These are phyloP conservation scores for Clitopilus passeckerianus DNA, from an alignment of 768 basidiomycete species.

Conservation along the genomic window DNA sequence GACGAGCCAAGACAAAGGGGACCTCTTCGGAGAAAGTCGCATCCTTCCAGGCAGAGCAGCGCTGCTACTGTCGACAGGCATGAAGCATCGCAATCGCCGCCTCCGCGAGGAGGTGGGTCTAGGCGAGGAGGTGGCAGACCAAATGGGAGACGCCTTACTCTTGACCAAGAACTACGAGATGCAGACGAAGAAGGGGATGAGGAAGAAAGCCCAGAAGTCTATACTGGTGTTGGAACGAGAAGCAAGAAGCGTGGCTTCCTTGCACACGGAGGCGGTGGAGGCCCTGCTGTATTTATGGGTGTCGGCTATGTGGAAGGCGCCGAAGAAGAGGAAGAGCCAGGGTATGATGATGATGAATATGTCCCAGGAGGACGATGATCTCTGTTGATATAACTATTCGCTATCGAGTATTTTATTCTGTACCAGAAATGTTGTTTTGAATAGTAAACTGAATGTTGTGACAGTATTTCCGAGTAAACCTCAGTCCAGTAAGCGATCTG, in stretches of 20 bases:
- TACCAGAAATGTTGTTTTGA: not conserved
- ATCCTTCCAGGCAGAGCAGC: not conserved
- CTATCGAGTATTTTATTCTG: not conserved
- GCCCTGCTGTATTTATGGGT: constrained; percentile 66
- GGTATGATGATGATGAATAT: constrained; percentile 9
- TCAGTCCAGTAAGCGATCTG: not conserved
- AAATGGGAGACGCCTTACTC: constrained; percentile 37
- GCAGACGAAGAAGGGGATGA: constrained; percentile 33
- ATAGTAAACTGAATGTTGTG: not conserved
- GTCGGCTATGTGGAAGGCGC: constrained; percentile 62
- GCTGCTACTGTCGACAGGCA: not conserved
- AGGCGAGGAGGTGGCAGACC: not conserved
- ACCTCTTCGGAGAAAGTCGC: not conserved
- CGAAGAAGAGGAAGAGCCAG: constrained; percentile 23
- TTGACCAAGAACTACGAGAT: constrained; percentile 57
- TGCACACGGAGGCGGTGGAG: constrained; percentile 72
- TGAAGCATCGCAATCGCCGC: not conserved
- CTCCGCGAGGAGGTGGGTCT: not conserved
- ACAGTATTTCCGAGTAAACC: not conserved
- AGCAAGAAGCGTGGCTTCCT: constrained; percentile 57
- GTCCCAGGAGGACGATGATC: constrained; percentile 3
- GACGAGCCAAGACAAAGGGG: not conserved
- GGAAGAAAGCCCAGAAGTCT: constrained; percentile 40
- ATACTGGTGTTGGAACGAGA: constrained; percentile 50
- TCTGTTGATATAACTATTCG: not conserved